phyloP scores from a whole-genome alignment of 805 yeast species.

The Candida koratica region DNA sequence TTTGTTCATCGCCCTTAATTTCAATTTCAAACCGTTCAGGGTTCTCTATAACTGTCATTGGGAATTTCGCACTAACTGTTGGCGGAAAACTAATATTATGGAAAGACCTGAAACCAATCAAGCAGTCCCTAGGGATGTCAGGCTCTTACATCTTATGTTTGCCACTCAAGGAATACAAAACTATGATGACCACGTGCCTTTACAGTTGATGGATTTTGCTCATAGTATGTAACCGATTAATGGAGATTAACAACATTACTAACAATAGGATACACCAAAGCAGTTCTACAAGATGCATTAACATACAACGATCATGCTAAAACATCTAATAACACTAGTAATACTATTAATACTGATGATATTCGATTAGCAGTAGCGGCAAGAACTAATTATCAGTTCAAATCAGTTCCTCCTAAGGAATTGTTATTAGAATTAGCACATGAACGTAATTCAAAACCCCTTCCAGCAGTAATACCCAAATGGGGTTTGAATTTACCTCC shows the following conservation, averaged over 20 bases:
- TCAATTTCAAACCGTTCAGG: slow-evolving; percentile 5
- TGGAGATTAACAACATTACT: slow-evolving; percentile 5
- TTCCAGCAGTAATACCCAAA: slow-evolving; percentile 87
- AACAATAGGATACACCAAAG: slow-evolving; percentile 58
- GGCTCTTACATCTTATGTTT: slow-evolving; percentile 81
- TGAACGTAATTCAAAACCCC: slow-evolving; percentile 82
- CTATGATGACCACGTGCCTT: slow-evolving; percentile 93
- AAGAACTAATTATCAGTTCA: slow-evolving; percentile 91
- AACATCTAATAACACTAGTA: slow-evolving; percentile 50
- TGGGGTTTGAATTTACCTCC: slow-evolving; percentile 96
- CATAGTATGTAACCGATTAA: slow-evolving; percentile 32
- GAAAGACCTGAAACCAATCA: slow-evolving; percentile 8
- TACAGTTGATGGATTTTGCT: slow-evolving; percentile 96
- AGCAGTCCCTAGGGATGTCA: slow-evolving; percentile 80
- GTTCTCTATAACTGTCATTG: slow-evolving; percentile 9
- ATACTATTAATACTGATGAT: slow-evolving; percentile 85
- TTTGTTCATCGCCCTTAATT: slow-evolving; percentile 1
- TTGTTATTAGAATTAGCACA: slow-evolving; percentile 83
- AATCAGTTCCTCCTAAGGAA: slow-evolving; percentile 92
- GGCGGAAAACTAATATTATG: neutral
- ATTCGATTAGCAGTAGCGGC: slow-evolving; percentile 90
- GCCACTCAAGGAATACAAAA: slow-evolving; percentile 91
- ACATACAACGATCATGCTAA: slow-evolving; percentile 80
- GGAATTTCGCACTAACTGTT: neutral
- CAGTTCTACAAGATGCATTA: slow-evolving; percentile 84